Evolutionary conservation across 257 asterid genomes (phyloP).

Genomic region (Cinchona pubescens): DNA sequence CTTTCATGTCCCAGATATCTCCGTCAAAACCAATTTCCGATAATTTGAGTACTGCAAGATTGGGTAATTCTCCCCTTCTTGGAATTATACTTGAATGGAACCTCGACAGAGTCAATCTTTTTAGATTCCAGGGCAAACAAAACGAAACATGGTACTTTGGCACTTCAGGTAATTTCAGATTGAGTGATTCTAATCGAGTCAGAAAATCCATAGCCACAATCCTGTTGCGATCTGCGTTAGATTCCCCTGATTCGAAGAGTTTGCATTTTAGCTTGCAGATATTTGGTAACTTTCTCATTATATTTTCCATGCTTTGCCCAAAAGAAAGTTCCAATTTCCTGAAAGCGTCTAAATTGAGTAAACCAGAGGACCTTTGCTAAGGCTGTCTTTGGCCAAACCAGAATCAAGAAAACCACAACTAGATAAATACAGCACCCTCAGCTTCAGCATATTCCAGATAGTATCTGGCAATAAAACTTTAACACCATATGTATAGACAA

Average conservation of each 20-base stretch:
- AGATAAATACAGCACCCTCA: not conserved
- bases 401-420: too few relatives aligned
- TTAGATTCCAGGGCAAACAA: not conserved
- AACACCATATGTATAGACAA: not conserved
- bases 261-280: not conserved
- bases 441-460: not conserved
- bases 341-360: not conserved
- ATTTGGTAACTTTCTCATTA: conserved; percentile 1
- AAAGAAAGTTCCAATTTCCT: too few relatives aligned
- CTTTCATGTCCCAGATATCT: not conserved
- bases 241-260: not conserved
- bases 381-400: not conserved
- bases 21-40: not conserved
- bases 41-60: conserved; percentile 5
- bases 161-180: not conserved
- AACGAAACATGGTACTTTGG: not conserved
- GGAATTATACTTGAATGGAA: not conserved
- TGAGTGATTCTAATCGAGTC: not conserved
- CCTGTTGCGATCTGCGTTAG: not conserved
- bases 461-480: not conserved
- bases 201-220: not conserved
- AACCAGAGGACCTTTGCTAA: not conserved
- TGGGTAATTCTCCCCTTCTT: not conserved
- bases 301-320: too few relatives aligned
- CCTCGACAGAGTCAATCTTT: not conserved